Base-by-base conservation (phyloP, 2,329 filamentous ascomycete genomes). In the Gnomoniopsis sp. region DNA sequence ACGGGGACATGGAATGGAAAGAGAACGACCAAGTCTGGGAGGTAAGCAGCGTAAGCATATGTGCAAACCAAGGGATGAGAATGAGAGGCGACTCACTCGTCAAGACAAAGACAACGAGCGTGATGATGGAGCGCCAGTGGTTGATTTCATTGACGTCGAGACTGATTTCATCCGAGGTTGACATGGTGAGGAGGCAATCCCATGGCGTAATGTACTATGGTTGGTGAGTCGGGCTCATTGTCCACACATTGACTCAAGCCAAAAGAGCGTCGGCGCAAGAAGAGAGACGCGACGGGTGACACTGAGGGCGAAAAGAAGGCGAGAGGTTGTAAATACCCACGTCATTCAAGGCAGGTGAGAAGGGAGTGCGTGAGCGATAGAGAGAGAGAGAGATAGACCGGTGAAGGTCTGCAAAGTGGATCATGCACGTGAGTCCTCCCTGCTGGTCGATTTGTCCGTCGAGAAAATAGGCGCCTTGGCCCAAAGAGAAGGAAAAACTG, bases 51-150 rank as follows among this genome's bases (percentile, higher is more conserved):
- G 17, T 49, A 17, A 58, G 26, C 36, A 22, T 8, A 21, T 15
- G 46, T 15, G 22, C 19, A 38, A 23, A 49, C 47, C 19, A 60
- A 50, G 52, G 53, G 41, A 33, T 7, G 14, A 21, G 12, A 12
- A 19, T 15, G 3, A n/a, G 33, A 34, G 10, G 19, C 7, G 21
- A 83, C 86, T 79, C 74, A 90, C 88, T 91, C 4, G 88, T 87
- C 44, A 88, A 47, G 36, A 90, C 75, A 66, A 91, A 91, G 48
- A 87, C 80, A 55, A 91, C 73, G 36, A 91, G 77, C 0, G 87
- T 90, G 58, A 90, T 72, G 52, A 91, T 90, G 17, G 88, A 89
- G 52, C 82, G 78, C 88, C 87, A 90, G 58, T 82, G 71, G 56
- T 71, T 80, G 66, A 91, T 90, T 64, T 79, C 72, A 50, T 70